These are phyloP conservation scores for Boletus sp. DNA, from an alignment of 768 basidiomycete genomes.

Conservation along the genomic window DNA sequence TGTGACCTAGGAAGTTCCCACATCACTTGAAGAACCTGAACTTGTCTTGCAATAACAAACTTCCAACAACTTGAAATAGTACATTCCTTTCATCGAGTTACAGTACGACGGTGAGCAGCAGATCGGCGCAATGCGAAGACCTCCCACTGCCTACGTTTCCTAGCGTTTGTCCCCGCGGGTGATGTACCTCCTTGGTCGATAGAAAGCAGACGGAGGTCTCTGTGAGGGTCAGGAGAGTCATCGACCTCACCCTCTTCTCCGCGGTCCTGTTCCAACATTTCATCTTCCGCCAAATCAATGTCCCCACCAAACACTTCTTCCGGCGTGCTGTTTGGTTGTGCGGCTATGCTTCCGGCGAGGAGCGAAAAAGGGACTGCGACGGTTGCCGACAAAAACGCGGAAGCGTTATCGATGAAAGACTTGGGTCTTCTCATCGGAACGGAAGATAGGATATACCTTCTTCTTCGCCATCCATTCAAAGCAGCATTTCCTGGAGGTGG, in stretches of 20 bases:
- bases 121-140: conserved; percentile 42
- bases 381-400: conserved; percentile 60
- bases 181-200: conserved; percentile 42
- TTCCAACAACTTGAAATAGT: too few relatives aligned
- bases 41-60: neutral
- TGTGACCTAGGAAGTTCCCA: too few relatives aligned
- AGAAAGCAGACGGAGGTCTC: conserved; percentile 55
- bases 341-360: conserved; percentile 38
- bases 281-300: conserved; percentile 75
- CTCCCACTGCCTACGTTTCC: conserved; percentile 48
- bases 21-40: too few relatives aligned
- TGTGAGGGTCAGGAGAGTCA: conserved; percentile 57
- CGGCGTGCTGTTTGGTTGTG: conserved; percentile 47
- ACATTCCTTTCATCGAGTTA: conserved; percentile 7
- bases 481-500: conserved; percentile 36
- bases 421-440: conserved; percentile 69
- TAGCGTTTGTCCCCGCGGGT: conserved; percentile 34
- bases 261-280: conserved; percentile 75
- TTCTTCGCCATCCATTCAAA: conserved; percentile 54
- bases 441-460: conserved; percentile 60
- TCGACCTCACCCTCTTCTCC: conserved; percentile 79
- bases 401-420: conserved; percentile 69
- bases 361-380: conserved; percentile 59
- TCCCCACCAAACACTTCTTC: conserved; percentile 66
- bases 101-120: conserved; percentile 23